Evolutionary conservation across 169 alveolate genomes (phyloP).

Genomic region (Plasmodium ovale): DNA sequence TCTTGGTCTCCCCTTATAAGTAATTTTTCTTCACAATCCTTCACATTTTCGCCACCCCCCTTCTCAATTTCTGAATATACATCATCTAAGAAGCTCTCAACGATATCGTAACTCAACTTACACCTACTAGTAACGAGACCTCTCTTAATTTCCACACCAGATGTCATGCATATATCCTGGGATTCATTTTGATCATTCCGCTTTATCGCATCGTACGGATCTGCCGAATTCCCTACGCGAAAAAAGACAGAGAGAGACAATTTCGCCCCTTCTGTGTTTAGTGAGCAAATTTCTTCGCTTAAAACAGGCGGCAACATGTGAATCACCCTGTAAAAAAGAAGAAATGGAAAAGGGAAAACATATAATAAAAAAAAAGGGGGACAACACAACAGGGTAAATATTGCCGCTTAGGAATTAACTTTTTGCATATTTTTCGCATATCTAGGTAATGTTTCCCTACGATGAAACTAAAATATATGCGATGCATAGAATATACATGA

Average conservation of each 20-base stretch:
- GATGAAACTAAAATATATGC: too few relatives aligned
- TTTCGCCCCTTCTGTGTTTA: slow-evolving; percentile 89
- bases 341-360: not conserved
- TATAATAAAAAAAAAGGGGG: not conserved
- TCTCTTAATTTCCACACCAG: slow-evolving; percentile 35
- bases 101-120: slow-evolving; percentile 44
- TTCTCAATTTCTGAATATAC: slow-evolving; percentile 8
- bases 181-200: not conserved
- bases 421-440: too few relatives aligned
- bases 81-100: slow-evolving; percentile 53
- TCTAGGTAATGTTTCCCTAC: too few relatives aligned
- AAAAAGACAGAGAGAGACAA: slow-evolving; percentile 90
- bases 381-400: slow-evolving; percentile 89
- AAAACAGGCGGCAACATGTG: slow-evolving; percentile 92
- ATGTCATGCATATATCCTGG: too few relatives aligned
- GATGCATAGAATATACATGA: slow-evolving; percentile 87
- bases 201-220: slow-evolving; percentile 21
- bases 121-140: slow-evolving; percentile 14
- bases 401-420: too few relatives aligned
- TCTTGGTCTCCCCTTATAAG: slow-evolving; percentile 23
- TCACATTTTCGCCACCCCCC: not conserved
- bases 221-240: slow-evolving; percentile 44
- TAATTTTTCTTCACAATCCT: slow-evolving; percentile 18
- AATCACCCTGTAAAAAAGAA: slow-evolving; percentile 44
- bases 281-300: slow-evolving; percentile 90